Evolutionary conservation across 83 land plant genomes (phyloP).

Genomic region (Diphasiastrum complanatum): DNA sequence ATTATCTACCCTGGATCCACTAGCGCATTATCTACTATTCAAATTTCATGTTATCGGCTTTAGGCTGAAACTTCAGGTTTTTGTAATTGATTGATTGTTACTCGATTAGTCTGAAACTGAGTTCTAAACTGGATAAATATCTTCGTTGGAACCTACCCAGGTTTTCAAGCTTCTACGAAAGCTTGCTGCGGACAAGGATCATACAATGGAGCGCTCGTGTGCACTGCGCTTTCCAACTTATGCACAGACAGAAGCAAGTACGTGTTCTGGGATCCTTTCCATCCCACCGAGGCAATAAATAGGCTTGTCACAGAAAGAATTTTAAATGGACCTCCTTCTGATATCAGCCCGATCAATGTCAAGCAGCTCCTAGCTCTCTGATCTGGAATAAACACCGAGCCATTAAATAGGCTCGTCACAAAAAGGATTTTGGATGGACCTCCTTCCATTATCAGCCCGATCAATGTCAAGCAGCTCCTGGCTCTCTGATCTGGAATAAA

Average conservation of each 20-base stretch:
- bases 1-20: background rate
- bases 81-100: background rate
- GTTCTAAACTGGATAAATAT: slow-evolving; percentile 29
- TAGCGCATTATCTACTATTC: background rate
- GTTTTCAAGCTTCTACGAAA: background rate
- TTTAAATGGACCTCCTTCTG: slow-evolving; percentile 12
- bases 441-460: no score
- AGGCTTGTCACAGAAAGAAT: slow-evolving; percentile 28
- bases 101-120: slow-evolving; percentile 19
- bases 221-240: slow-evolving; percentile 24
- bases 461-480: no score
- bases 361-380: slow-evolving; percentile 28
- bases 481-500: no score
- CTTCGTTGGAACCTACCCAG: slow-evolving; percentile 15
- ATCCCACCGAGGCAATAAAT: slow-evolving; percentile 38
- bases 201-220: slow-evolving; percentile 37
- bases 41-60: background rate
- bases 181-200: slow-evolving; percentile 31
- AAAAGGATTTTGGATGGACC: no score
- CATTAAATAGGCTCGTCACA: no score
- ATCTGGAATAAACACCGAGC: no score
- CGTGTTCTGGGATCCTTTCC: no score
- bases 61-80: background rate
- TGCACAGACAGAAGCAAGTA: slow-evolving; percentile 31
- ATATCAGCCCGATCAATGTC: slow-evolving; percentile 41